A percentile compares a stretch with the other conserved stretches of the same genome.
Conservation (phyloP, 148 eudicot genomes). For the Euryodendron excelsum region DNA sequence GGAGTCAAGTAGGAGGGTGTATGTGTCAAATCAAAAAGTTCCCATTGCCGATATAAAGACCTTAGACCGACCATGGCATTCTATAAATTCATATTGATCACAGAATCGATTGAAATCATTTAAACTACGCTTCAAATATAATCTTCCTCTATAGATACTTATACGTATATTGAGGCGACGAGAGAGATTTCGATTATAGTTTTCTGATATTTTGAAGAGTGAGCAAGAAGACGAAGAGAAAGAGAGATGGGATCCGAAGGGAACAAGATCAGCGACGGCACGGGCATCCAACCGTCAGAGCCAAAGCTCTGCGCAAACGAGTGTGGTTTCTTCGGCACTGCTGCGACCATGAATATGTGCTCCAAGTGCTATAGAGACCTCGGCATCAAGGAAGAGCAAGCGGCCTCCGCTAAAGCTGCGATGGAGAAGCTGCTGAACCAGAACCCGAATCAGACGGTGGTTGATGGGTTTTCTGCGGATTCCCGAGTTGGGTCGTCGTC, state of each 20-base stretch:
- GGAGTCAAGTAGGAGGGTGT: no score
- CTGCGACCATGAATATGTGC: constrained; percentile 54
- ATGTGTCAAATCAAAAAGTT: no score
- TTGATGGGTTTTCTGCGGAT: not conserved
- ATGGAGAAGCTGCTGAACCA: constrained; percentile 27
- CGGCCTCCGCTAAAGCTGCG: constrained; percentile 42
- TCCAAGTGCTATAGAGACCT: constrained; percentile 54
- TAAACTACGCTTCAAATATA: no score
- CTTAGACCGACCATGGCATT: not conserved
- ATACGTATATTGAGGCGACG: not conserved
- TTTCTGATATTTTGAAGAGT: not conserved
- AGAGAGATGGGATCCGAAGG: constrained; percentile 39
- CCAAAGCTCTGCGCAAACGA: constrained; percentile 56
- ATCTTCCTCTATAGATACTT: no score
- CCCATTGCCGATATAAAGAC: not conserved
- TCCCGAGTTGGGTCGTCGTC: not conserved
- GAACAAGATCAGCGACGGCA: no score
- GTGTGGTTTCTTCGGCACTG: constrained; percentile 62
- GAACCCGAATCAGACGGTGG: not conserved
- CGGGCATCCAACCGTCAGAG: constrained; percentile 48
- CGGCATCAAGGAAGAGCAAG: constrained; percentile 37
- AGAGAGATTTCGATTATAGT: not conserved
- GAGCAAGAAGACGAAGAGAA: not conserved
- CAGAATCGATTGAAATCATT: no score
- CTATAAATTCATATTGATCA: no score